Conservation (phyloP, 805 yeast species). For the Wickerhamomyces queroliae region DNA sequence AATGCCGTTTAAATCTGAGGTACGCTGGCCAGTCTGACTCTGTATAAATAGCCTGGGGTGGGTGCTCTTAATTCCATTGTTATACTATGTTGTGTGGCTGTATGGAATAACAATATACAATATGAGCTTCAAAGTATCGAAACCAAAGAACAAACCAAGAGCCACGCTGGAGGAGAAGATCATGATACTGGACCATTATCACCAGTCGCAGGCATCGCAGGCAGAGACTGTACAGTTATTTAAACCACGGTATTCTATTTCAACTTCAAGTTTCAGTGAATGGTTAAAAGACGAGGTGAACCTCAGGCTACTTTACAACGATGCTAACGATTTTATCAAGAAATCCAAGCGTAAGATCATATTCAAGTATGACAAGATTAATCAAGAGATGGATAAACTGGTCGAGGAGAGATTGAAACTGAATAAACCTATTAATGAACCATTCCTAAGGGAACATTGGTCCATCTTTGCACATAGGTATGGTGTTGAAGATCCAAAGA, state of each 20-base stretch:
- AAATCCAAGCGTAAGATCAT: conserved; percentile 38
- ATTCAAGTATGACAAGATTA: conserved; percentile 52
- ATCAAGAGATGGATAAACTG: conserved; percentile 50
- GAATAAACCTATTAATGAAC: conserved; percentile 46
- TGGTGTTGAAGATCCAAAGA: conserved; percentile 57
- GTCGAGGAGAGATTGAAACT: conserved; percentile 39
- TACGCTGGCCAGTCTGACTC: no score
- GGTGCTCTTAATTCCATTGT: no score
- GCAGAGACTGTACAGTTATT: conserved; percentile 51
- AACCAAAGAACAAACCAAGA: conserved; percentile 28
- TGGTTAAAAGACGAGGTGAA: conserved; percentile 54
- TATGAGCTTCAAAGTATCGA: neutral
- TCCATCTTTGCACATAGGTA: conserved; percentile 43
- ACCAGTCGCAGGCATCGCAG: conserved; percentile 43
- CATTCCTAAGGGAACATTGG: conserved; percentile 53
- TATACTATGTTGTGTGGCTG: no score
- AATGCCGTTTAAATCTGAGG: no score
- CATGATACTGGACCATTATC: conserved; percentile 46
- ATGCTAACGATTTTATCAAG: conserved; percentile 22
- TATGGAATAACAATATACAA: neutral
- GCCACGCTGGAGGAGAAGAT: conserved; percentile 57
- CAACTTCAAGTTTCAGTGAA: conserved; percentile 56
- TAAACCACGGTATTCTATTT: conserved; percentile 43
- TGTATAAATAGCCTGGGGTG: no score
- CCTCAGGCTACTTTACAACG: conserved; percentile 38